Evolutionary conservation across 768 basidiomycete species (phyloP).

Genomic region (Mycena haematopus): DNA sequence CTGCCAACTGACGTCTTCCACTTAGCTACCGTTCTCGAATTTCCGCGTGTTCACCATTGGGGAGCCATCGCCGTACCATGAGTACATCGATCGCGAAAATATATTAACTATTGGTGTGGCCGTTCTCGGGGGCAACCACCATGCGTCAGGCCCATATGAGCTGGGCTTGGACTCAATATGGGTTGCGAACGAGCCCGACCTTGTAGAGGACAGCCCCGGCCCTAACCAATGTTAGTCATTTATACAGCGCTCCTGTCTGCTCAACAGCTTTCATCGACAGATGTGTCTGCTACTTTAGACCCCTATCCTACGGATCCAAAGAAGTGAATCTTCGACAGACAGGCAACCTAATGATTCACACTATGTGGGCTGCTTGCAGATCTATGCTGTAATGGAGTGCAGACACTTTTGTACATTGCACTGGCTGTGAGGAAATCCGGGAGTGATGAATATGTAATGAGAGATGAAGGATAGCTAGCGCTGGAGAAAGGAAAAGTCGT

Average conservation of each 20-base stretch:
- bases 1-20: slow-evolving; percentile 19
- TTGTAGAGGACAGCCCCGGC: slow-evolving; percentile 37
- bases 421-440: slow-evolving; percentile 14
- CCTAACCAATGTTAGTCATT: slow-evolving; percentile 26
- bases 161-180: slow-evolving; percentile 83
- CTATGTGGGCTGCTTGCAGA: slow-evolving; percentile 6
- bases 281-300: background rate
- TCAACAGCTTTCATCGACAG: slow-evolving; percentile 14
- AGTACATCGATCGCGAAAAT: slow-evolving; percentile 76
- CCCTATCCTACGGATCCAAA: slow-evolving; percentile 1
- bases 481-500: slow-evolving; percentile 19
- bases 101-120: slow-evolving; percentile 87
- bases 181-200: slow-evolving; percentile 79
- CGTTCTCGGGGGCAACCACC: slow-evolving; percentile 83
- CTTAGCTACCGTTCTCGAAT: slow-evolving; percentile 79
- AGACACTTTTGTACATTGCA: slow-evolving; percentile 19
- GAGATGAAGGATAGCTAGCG: slow-evolving; percentile 21
- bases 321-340: too few relatives aligned
- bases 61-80: slow-evolving; percentile 70
- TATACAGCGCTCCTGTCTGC: background rate
- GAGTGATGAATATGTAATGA: slow-evolving; percentile 17
- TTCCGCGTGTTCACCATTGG: slow-evolving; percentile 81
- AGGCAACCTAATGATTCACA: slow-evolving; percentile 1
- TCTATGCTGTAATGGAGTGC: slow-evolving; percentile 19
- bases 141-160: slow-evolving; percentile 77